phyloP scores from a whole-genome alignment of 805 yeast species.

The Candida incommunis region DNA sequence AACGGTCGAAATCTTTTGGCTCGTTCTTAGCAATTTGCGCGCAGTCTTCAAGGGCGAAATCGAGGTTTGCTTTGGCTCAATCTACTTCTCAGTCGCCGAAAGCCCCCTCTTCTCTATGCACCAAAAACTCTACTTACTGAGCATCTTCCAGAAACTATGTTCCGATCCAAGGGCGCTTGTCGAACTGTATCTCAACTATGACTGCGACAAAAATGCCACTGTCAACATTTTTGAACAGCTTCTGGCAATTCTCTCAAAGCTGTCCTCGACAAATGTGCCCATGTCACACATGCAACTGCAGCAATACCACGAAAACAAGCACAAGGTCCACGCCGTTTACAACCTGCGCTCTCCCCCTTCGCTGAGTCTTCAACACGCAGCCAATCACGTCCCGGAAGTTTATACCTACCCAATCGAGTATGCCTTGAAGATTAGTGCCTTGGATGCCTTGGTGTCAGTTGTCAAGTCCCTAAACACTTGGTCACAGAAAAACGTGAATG shows the following conservation, averaged over 20 bases:
- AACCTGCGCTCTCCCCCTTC: conserved; percentile 63
- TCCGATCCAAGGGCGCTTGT: conserved; percentile 82
- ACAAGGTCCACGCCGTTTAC: conserved; percentile 52
- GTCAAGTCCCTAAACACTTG: conserved; percentile 70
- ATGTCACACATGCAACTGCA: conserved; percentile 55
- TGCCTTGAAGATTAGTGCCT: conserved; percentile 68
- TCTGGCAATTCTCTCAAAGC: conserved; percentile 59
- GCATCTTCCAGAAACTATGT: conserved; percentile 68
- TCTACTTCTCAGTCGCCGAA: conserved; percentile 87
- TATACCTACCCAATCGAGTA: conserved; percentile 50
- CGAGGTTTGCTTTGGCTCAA: conserved; percentile 84
- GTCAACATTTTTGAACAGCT: conserved; percentile 78
- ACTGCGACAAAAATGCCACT: conserved; percentile 65
- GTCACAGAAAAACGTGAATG: conserved; percentile 39
- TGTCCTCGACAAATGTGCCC: conserved; percentile 58
- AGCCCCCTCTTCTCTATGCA: conserved; percentile 84
- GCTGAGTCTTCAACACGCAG: conserved; percentile 38
- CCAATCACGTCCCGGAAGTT: conserved; percentile 19
- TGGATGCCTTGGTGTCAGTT: conserved; percentile 69
- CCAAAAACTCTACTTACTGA: conserved; percentile 77
- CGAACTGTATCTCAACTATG: conserved; percentile 89
- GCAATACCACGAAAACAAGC: conserved; percentile 33
- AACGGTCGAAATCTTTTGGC: conserved; percentile 86
- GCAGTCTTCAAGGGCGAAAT: conserved; percentile 84
- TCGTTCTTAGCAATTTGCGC: conserved; percentile 68